phyloP scores from a whole-genome alignment of 257 asterid species.

The Primulina eburnea region DNA sequence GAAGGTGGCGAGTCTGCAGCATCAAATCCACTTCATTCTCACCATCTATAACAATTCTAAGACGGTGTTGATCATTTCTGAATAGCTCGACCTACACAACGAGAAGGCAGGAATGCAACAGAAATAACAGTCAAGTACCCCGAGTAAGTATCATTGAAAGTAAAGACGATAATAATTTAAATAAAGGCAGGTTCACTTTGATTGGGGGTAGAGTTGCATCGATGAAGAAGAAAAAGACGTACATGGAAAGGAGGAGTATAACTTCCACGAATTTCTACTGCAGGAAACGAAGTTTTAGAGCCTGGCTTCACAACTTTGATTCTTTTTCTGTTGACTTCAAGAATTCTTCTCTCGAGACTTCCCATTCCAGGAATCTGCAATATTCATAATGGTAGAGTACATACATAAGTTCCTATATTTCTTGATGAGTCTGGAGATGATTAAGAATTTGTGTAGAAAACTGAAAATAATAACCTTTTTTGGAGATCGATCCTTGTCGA shows the following conservation, averaged over 20 bases:
- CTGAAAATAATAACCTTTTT: conserved; percentile 52
- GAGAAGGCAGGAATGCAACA: not conserved
- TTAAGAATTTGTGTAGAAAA: conserved; percentile 14
- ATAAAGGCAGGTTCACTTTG: not conserved
- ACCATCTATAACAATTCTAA: conserved; percentile 88
- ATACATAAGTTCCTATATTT: conserved; percentile 6
- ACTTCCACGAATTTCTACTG: conserved; percentile 88
- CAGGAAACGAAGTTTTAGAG: conserved; percentile 86
- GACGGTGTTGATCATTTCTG: conserved; percentile 87
- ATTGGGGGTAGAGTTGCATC: not conserved
- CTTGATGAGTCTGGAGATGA: conserved; percentile 12
- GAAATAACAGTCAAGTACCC: not conserved
- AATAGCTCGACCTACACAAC: conserved; percentile 74
- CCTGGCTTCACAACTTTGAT: conserved; percentile 92
- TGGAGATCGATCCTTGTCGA: conserved; percentile 82
- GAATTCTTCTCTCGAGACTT: conserved; percentile 77
- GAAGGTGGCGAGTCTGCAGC: conserved; percentile 92
- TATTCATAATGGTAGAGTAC: conserved; percentile 6
- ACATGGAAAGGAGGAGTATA: conserved; percentile 97
- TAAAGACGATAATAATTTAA: not conserved
- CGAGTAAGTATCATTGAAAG: not conserved
- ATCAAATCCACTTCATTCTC: conserved; percentile 87
- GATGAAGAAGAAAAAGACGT: conserved; percentile 23
- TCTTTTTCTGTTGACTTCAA: conserved; percentile 82
- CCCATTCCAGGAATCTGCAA: conserved; percentile 78